Evolutionary conservation across 2,329 filamentous ascomycete species (phyloP).

Genomic region (Cordyceps militaris): DNA sequence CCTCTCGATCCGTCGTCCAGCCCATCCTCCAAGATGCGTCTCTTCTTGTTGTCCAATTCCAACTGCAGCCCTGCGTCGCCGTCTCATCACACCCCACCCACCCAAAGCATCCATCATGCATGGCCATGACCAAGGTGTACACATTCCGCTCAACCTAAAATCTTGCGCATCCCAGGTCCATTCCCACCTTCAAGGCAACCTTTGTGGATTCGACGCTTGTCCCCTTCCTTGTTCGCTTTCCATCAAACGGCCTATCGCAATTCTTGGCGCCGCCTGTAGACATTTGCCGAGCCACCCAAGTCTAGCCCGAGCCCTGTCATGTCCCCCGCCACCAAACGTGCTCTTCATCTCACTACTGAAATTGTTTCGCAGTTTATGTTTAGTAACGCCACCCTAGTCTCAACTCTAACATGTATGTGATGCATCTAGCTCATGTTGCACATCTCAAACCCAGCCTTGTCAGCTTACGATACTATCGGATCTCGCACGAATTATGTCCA

Average conservation of each 20-base stretch:
- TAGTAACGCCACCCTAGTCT: too few relatives aligned
- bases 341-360: too few relatives aligned
- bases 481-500: background rate
- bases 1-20: too few relatives aligned
- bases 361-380: too few relatives aligned
- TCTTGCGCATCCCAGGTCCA: background rate
- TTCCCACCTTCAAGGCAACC: background rate
- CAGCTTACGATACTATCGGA: background rate
- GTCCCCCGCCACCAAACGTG: too few relatives aligned
- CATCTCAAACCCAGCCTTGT: background rate
- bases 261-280: background rate
- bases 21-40: too few relatives aligned
- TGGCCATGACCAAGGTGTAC: background rate
- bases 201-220: background rate
- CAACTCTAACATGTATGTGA: too few relatives aligned
- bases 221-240: background rate
- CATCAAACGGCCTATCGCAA: background rate
- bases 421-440: background rate
- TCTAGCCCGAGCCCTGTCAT: too few relatives aligned
- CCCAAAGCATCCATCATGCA: background rate
- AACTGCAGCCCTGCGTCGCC: too few relatives aligned
- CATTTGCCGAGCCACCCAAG: background rate
- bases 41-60: too few relatives aligned
- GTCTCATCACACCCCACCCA: too few relatives aligned
- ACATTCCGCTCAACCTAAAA: background rate